Conservation (phyloP, 495 filamentous ascomycete species). For the Penicillium goetzii region DNA sequence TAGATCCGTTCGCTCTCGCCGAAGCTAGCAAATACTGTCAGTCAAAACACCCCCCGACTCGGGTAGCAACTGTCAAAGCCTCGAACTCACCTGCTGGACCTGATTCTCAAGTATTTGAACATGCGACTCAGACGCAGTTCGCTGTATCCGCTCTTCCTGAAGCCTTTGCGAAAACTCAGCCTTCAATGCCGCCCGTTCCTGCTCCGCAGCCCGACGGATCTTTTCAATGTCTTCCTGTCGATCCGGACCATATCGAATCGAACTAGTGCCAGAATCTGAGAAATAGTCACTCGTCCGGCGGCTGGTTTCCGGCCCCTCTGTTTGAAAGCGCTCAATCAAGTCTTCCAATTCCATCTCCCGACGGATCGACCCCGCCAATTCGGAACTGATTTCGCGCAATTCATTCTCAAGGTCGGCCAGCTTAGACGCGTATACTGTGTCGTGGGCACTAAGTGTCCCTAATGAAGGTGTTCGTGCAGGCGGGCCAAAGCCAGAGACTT, state of each 20-base stretch:
- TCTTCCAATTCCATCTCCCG: conserved; percentile 98
- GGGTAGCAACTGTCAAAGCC: background rate
- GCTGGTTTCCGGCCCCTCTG: conserved; percentile 63
- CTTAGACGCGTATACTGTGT: conserved; percentile 56
- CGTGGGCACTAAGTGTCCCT: conserved; percentile 45
- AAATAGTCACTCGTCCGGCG: conserved; percentile 96
- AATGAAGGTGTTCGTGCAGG: conserved; percentile 41
- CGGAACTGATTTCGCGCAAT: conserved; percentile 86
- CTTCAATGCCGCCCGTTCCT: conserved; percentile 86
- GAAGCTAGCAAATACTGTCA: conserved; percentile 39
- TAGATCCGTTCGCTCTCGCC: conserved; percentile 47
- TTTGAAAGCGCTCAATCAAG: conserved; percentile 81
- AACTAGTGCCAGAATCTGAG: conserved; percentile 91
- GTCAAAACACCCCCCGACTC: background rate
- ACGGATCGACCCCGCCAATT: conserved; percentile 88
- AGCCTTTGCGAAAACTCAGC: conserved; percentile 80
- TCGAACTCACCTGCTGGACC: conserved; percentile 58
- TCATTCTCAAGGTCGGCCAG: conserved; percentile 85
- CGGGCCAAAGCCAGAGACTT: conserved; percentile 42
- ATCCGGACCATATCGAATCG: conserved; percentile 71
- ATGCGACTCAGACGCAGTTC: conserved; percentile 77
- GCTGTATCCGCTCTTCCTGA: conserved; percentile 77
- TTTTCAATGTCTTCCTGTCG: conserved; percentile 81
- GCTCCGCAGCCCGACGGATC: conserved; percentile 80
- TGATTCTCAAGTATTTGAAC: conserved; percentile 78